Evolutionary conservation across 1,284 basidiomycete species (phyloP).

Genomic region (Lentinula novae-zelandiae): DNA sequence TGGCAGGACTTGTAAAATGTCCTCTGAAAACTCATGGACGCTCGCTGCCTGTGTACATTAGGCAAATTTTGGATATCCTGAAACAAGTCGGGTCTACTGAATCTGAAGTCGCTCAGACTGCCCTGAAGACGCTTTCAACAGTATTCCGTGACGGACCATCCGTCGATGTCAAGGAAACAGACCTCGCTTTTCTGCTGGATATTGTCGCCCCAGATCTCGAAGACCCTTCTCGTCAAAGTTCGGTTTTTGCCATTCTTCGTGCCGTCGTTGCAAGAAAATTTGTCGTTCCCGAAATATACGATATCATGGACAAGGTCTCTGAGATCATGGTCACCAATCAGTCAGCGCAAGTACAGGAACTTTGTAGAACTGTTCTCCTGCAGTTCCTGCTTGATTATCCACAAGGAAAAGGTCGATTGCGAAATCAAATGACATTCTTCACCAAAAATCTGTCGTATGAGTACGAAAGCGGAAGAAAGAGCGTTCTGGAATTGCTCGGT

Average conservation of each 20-base stretch:
- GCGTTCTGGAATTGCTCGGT: conserved; percentile 87
- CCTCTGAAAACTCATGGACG: conserved; percentile 78
- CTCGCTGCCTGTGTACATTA: conserved; percentile 81
- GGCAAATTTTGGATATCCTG: conserved; percentile 85
- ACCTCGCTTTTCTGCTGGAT: conserved; percentile 84
- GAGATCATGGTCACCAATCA: conserved; percentile 95
- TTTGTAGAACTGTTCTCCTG: conserved; percentile 84
- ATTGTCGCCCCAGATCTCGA: conserved; percentile 91
- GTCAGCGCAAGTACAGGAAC: conserved; percentile 86
- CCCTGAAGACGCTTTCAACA: conserved; percentile 82
- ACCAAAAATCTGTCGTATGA: conserved; percentile 93
- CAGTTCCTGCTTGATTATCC: conserved; percentile 98
- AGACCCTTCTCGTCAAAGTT: conserved; percentile 83
- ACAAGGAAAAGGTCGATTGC: conserved; percentile 89
- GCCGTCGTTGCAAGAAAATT: conserved; percentile 90
- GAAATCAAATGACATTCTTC: conserved; percentile 88
- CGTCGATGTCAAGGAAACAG: conserved; percentile 84
- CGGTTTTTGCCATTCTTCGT: conserved; percentile 89
- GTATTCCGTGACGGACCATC: conserved; percentile 84
- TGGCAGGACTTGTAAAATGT: conserved; percentile 80
- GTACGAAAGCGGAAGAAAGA: conserved; percentile 86
- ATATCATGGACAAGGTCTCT: conserved; percentile 94
- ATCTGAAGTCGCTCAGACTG: conserved; percentile 86
- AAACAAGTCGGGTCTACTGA: conserved; percentile 85
- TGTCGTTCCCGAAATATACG: conserved; percentile 95